Conservation (phyloP, 495 filamentous ascomycete species). For the Trichoderma erinaceum region DNA sequence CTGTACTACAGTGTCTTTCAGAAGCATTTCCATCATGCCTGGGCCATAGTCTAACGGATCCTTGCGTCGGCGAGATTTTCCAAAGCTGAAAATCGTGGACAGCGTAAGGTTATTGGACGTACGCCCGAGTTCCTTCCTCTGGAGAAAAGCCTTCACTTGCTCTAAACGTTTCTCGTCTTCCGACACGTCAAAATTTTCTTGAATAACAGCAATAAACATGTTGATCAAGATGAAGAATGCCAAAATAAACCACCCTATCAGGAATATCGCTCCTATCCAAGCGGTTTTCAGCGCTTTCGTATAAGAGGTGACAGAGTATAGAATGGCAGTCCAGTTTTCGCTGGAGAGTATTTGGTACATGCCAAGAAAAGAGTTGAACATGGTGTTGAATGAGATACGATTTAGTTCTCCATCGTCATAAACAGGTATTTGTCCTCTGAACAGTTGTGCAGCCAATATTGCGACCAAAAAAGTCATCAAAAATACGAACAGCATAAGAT, state of each 20-base stretch:
- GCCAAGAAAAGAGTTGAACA: slow-evolving; percentile 91
- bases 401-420: slow-evolving; percentile 51
- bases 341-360: slow-evolving; percentile 99
- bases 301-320: slow-evolving; percentile 74
- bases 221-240: slow-evolving; percentile 95
- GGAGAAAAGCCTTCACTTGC: slow-evolving; percentile 89
- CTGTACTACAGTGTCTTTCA: slow-evolving; percentile 89
- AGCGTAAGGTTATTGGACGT: slow-evolving; percentile 68
- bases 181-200: slow-evolving; percentile 99
- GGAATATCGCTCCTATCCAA: slow-evolving; percentile 93
- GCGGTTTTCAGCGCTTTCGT: slow-evolving; percentile 56
- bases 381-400: slow-evolving; percentile 73
- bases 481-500: slow-evolving; percentile 93
- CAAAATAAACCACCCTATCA: slow-evolving; percentile 93
- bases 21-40: slow-evolving; percentile 85
- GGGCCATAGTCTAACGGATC: slow-evolving; percentile 85
- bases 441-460: slow-evolving; percentile 90
- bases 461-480: slow-evolving; percentile 89
- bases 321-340: slow-evolving; percentile 86
- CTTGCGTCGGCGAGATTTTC: slow-evolving; percentile 56
- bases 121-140: slow-evolving; percentile 75
- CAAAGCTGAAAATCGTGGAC: slow-evolving; percentile 79
- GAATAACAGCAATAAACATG: slow-evolving; percentile 99
- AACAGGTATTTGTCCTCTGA: slow-evolving; percentile 73
- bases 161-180: slow-evolving; percentile 97